Conservation (phyloP, 2,329 filamentous ascomycete species). For the Beauveria sp. region DNA sequence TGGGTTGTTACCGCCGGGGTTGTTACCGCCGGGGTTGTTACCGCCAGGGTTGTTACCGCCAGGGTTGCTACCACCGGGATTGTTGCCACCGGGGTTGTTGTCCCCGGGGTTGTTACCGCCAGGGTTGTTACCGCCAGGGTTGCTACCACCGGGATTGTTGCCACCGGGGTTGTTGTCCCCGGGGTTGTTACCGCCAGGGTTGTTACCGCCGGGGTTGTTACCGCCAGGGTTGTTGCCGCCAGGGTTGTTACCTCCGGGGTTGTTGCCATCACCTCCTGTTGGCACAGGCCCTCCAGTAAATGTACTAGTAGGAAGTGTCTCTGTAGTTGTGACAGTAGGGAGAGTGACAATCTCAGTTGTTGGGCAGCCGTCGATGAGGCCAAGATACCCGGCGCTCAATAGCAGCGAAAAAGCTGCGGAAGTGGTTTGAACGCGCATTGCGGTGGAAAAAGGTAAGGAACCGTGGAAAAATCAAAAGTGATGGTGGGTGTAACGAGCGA, state of each 20-base stretch:
- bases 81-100: neutral
- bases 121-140: too few relatives aligned
- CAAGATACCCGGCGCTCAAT: neutral
- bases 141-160: neutral
- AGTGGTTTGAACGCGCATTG: neutral
- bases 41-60: neutral
- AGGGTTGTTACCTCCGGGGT: neutral
- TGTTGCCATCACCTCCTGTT: neutral
- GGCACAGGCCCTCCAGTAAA: neutral
- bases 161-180: neutral
- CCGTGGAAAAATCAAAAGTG: neutral
- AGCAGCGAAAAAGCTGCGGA: conserved; percentile 2
- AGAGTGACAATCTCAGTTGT: neutral
- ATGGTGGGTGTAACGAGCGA: neutral
- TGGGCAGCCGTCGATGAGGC: neutral
- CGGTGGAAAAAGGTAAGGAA: neutral
- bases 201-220: neutral
- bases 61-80: too few relatives aligned
- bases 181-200: neutral
- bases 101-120: neutral
- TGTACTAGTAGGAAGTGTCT: neutral
- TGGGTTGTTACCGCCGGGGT: too few relatives aligned
- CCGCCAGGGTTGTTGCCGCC: neutral
- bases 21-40: neutral
- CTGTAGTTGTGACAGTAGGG: neutral